Evolutionary conservation across 768 basidiomycete genomes (phyloP), one percentile per base, ranked within the genome.

Genomic region (Candolleomyces eurysporus): DNA sequence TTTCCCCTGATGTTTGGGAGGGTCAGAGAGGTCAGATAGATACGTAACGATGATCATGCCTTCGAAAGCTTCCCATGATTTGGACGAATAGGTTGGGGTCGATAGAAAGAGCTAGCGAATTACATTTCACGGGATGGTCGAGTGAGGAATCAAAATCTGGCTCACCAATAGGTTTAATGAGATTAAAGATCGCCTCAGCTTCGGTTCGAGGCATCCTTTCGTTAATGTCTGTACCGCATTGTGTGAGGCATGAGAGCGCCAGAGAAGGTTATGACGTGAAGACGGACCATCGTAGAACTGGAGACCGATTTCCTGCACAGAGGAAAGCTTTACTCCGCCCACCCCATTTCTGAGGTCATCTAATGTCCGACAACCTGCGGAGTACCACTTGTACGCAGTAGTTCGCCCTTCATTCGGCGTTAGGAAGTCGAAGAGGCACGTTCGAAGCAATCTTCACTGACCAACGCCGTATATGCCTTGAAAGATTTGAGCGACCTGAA

Each of bases 31-130:
- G 53, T 30, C 43, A n/a, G 9, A 42, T 21, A 31, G 7, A 16
- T 19, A 60, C 53, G n/a, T 46, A 22, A 8, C 46, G 62, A 6
- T 54, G 48, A 19, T 63, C 67, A 54, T 64, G 84, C 90, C 92
- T 81, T 66, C 95, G 77, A 71, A 89, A 98, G 64, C 92, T 94
- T 1, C 95, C 96, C 95, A 96, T 96, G 52, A 96, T 88, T 54
- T 94, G 87, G 10, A 97, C 74, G 67, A 84, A 86, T 26, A 96
- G 69, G 57, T 84, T 82, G 5, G 83, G 75, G 67, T 96, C 94
- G 36, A 96, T 79, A 1, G 72, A 74, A 10, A 90, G 78, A 2
- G 92, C 94, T 93, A 63, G 5, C 53, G 48, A 10, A 22, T 42
- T 42, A 32, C 56, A 22, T 45, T 26, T 26, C 42, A 53, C 13